Conservation (phyloP, 345 rosid species). For the Syzygium oleosum region DNA sequence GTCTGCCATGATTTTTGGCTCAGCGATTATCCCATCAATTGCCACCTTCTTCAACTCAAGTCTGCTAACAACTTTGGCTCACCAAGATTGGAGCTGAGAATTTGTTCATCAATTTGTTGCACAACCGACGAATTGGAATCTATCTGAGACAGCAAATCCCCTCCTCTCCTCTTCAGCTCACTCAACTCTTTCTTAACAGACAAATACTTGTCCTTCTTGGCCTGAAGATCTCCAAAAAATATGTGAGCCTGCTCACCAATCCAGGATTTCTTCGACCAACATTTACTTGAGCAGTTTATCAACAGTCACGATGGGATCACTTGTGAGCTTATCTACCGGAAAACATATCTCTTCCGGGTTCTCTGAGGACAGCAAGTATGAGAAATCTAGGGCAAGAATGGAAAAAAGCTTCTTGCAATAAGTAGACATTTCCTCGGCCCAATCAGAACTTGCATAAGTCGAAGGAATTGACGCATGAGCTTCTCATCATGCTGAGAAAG, state of each 20-base stretch:
- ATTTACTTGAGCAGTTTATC: neutral
- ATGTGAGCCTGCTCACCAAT: neutral
- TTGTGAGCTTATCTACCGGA: neutral
- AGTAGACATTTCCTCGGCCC: neutral
- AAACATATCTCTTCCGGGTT: neutral
- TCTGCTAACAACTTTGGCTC: neutral
- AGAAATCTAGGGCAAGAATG: neutral
- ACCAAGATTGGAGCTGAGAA: neutral
- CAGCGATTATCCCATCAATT: neutral
- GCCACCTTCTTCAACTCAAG: neutral
- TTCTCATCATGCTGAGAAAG: neutral
- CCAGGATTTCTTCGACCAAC: neutral
- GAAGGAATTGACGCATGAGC: too few relatives aligned
- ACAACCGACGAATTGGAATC: neutral
- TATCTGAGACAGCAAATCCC: neutral
- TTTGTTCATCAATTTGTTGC: neutral
- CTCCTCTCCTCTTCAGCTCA: neutral
- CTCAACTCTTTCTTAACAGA: neutral
- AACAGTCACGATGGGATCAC: neutral
- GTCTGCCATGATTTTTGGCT: neutral
- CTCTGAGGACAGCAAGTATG: neutral
- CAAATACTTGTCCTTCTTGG: neutral
- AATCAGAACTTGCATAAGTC: neutral
- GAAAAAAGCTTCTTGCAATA: neutral
- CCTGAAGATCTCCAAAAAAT: neutral